phyloP scores from a whole-genome alignment of 768 basidiomycete species.

The Collybia nuda region DNA sequence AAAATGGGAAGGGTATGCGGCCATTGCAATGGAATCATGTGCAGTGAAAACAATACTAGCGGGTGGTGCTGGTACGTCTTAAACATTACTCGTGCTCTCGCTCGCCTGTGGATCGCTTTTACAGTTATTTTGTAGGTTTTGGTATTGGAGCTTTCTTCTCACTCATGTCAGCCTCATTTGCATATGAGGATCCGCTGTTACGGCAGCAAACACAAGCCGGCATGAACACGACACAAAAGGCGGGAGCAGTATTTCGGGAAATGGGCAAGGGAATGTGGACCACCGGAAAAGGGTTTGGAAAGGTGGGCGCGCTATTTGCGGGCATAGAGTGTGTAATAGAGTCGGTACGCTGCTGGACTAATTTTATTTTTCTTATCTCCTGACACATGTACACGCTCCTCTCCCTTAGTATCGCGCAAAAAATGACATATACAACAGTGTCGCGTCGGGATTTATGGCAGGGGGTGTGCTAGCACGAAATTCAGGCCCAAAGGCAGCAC shows the following conservation, averaged over 20 bases:
- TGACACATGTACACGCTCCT: too few species aligned
- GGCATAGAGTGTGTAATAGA: constrained; percentile 96
- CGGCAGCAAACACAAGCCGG: constrained; percentile 59
- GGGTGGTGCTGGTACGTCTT: constrained; percentile 74
- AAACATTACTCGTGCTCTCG: constrained; percentile 10
- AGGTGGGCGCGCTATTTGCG: constrained; percentile 92
- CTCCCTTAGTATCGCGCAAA: constrained; percentile 87
- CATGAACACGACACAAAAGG: constrained; percentile 72
- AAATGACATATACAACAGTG: constrained; percentile 92
- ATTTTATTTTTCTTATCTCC: neutral
- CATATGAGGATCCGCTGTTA: constrained; percentile 90
- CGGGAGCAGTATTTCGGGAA: constrained; percentile 83
- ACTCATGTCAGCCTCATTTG: constrained; percentile 93
- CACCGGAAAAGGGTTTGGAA: constrained; percentile 89
- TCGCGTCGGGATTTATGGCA: constrained; percentile 83
- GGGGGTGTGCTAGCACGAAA: constrained; percentile 88
- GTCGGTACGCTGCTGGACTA: constrained; percentile 57
- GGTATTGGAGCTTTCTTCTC: constrained; percentile 95
- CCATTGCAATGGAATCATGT: constrained; percentile 82
- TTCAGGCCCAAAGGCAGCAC: constrained; percentile 80
- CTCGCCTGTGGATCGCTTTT: constrained; percentile 4
- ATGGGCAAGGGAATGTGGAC: constrained; percentile 94
- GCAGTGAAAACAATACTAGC: constrained; percentile 78
- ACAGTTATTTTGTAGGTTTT: constrained; percentile 57
- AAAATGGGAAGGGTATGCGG: constrained; percentile 75